Conservation (phyloP, 257 asterid genomes). For the Gynochthodes officinalis region DNA sequence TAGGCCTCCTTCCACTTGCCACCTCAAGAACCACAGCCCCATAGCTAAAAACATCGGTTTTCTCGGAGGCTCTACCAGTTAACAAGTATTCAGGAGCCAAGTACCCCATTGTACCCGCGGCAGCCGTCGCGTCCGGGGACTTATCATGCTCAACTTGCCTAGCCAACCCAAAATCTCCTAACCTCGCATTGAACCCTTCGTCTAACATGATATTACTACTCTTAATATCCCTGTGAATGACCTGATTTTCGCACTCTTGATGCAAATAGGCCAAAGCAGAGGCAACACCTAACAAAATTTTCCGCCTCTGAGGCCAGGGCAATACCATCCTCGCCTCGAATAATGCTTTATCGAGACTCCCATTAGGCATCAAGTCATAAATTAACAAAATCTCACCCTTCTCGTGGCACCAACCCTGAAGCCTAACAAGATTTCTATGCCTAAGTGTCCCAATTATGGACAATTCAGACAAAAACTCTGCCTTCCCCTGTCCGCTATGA, state of each 20-base stretch:
- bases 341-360: constrained; percentile 70
- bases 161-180: constrained; percentile 84
- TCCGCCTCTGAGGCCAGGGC: constrained; percentile 57
- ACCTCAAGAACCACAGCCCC: constrained; percentile 89
- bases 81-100: constrained; percentile 79
- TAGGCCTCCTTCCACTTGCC: constrained; percentile 75
- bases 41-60: constrained; percentile 70
- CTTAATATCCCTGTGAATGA: constrained; percentile 76
- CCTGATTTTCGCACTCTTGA: constrained; percentile 81
- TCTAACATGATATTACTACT: constrained; percentile 81
- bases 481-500: constrained; percentile 66
- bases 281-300: constrained; percentile 71
- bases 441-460: constrained; percentile 76
- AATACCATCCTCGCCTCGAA: constrained; percentile 63
- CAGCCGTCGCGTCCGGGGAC: constrained; percentile 79
- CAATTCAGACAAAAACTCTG: constrained; percentile 67
- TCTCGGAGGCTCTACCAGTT: constrained; percentile 75
- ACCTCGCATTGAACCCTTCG: constrained; percentile 71
- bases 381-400: constrained; percentile 69
- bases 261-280: constrained; percentile 75
- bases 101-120: constrained; percentile 92
- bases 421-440: constrained; percentile 71
- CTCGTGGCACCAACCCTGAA: constrained; percentile 89
- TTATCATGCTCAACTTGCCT: constrained; percentile 69
- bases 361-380: constrained; percentile 75